Evolutionary conservation across 108 stramenopile species (phyloP), one percentile per base, ranked within the genome.

Genomic region (Discostella stelligeroides): DNA sequence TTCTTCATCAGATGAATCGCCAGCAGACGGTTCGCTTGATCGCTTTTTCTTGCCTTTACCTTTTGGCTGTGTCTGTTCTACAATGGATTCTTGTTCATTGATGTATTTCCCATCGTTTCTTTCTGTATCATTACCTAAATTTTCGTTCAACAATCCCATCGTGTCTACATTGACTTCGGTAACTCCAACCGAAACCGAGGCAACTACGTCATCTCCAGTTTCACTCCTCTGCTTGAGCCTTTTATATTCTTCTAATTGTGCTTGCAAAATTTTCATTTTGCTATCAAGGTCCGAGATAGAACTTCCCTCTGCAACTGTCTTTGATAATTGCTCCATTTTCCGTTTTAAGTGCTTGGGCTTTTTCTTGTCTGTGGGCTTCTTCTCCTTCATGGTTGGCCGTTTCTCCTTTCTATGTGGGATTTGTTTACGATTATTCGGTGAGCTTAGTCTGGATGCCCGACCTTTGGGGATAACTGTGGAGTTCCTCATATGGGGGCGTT

Each of bases 331-430:
- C 37, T 88, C 80, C 53, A 94, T 68, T 60, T 94, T 94, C 42
- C 92, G 72, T 55, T 90, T 86, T 51, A 94, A 67, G 77, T 94
- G 92, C 64, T 94, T 94, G 1, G 92, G 92, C 72, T 94, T 94
- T 56, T 89, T 87, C 29, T 75, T 39, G 56, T 87, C 83, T 1
- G 34, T n/a, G 7, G 39, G 46, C 21, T 11, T 37, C 20, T 80
- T 71, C 29, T 76, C 67, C 58, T 57, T 69, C 17, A 76, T 75
- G 12, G 30, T n/a, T 28, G 57, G 56, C 25, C 10, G 60, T 11
- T 2, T 38, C 0, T 39, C 48, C 18, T 42, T 60, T 38, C 18
- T 17, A 20, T 65, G 39, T 30, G 30, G 42, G 17, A 25, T 49
- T 20, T 34, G 69, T 60, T 47, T 79, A 67, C 28, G 9, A 18